Percentiles rank a stretch among this genome's conserved stretches.
phyloP scores from a whole-genome alignment of 2,329 filamentous ascomycete genomes.

The Paraphoma sp. region DNA sequence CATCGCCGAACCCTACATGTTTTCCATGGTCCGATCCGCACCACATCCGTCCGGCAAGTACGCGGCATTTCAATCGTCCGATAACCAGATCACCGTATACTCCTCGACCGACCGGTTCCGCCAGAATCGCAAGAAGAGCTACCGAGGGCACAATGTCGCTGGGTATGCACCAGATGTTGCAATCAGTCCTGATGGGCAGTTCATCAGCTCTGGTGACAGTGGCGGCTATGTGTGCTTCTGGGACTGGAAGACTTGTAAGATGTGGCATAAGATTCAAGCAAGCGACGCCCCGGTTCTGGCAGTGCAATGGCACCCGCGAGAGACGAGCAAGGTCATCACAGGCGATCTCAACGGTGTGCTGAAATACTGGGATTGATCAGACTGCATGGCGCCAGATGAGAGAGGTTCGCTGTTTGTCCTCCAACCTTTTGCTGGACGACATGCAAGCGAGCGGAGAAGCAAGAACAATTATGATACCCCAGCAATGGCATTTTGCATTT shows the following conservation, averaged over 20 bases:
- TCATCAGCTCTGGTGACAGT: conserved; percentile 84
- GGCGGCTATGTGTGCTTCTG: conserved; percentile 93
- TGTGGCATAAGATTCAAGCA: conserved; percentile 95
- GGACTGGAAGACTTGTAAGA: conserved; percentile 99
- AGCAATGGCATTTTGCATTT: no score
- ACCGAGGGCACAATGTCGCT: conserved; percentile 93
- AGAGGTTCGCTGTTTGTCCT: not conserved
- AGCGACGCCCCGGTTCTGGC: conserved; percentile 83
- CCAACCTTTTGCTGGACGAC: no score
- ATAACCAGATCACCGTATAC: conserved; percentile 98
- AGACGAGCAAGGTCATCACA: conserved; percentile 91
- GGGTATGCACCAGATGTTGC: conserved; percentile 91
- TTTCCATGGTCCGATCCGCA: conserved; percentile 85
- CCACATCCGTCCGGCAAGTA: conserved; percentile 91
- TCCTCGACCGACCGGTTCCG: conserved; percentile 94
- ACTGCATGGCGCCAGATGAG: not conserved
- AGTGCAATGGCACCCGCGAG: conserved; percentile 95
- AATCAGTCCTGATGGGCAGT: conserved; percentile 89
- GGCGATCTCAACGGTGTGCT: conserved; percentile 89
- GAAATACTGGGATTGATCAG: conserved; percentile 83
- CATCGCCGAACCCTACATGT: conserved; percentile 98
- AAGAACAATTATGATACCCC: no score
- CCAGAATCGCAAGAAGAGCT: conserved; percentile 96
- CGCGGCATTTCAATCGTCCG: conserved; percentile 88
- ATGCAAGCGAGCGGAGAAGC: no score